Base-by-base conservation (phyloP, 352 stramenopile species). In the Globisporangium camurandrum region DNA sequence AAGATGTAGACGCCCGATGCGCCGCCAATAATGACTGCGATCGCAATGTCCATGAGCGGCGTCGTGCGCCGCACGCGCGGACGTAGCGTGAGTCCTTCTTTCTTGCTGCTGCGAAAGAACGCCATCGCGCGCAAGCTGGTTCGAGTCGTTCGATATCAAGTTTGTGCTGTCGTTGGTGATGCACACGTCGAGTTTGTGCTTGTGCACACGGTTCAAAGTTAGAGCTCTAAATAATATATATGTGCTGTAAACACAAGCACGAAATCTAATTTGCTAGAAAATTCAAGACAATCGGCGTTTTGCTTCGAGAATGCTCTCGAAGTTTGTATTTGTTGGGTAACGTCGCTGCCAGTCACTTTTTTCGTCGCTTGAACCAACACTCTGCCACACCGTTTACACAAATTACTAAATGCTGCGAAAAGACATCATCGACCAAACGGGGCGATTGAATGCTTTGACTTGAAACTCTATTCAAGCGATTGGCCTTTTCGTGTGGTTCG, bases 1-100 rank as follows among this genome's bases (percentile, higher is more conserved):
- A 86, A 86, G 52, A 86, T 86, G 56, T 86, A 86, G n/a, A 83
- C 71, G 20, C 71, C 71, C 12, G 71, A 84, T 23, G 77, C 59
- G 33, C 59, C 70, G 22, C 75, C 75, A 26, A 82, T 23, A 10
- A 86, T 46, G 36, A 84, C 59, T 1, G 75, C 71, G 17, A 86
- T 54, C 10, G 59, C 62, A 26, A 86, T 54, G 43, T 86, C 75
- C 61, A 86, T 71, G n/a, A 84, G 62, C 45, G 75, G 71, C 23
- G 71, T 83, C 14, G 62, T 58, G 40, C 75, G 71, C 7, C 67
- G 66, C 42, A 82, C 62, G 24, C 75, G 75, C 44, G 71, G 69
- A 19, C 71, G 71, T 41, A 86, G 58, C 39, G 67, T 72, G 49
- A 63, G 53, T 0, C 68, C 69, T 17, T 79, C 60, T 23, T 73